Evolutionary conservation across 2,329 filamentous ascomycete species (phyloP).

Genomic region (Arthroderma sp.): DNA sequence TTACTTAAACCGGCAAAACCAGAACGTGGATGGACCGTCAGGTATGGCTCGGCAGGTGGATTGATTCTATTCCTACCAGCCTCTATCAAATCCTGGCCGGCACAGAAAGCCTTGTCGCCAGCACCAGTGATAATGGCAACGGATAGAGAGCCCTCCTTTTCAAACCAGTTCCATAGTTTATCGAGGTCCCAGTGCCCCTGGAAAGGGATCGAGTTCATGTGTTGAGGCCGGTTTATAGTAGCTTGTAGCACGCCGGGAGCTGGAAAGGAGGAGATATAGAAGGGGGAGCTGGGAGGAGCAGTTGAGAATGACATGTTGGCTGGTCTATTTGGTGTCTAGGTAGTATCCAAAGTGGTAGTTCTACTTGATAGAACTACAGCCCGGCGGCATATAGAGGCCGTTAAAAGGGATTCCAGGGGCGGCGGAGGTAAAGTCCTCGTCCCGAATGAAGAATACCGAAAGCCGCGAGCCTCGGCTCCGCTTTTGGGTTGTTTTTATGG

Average conservation of each 20-base stretch:
- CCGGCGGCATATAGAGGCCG: no score
- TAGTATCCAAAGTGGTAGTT: no score
- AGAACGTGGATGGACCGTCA: conserved; percentile 27
- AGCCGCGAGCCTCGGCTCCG: no score
- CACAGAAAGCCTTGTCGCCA: conserved; percentile 33
- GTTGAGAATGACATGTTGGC: conserved; percentile 7
- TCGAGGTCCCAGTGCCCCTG: conserved; percentile 28
- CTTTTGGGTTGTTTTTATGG: no score
- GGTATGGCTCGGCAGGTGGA: conserved; percentile 13
- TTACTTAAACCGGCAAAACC: conserved; percentile 46
- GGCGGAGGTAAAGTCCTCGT: no score
- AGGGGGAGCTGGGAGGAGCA: conserved; percentile 7
- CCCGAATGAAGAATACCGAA: no score
- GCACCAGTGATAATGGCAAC: conserved; percentile 30
- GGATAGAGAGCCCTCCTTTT: conserved; percentile 27
- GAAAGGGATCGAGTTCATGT: conserved; percentile 29
- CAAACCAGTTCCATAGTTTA: conserved; percentile 29
- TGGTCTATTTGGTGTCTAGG: not conserved
- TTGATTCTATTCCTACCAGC: conserved; percentile 18
- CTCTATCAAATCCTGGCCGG: conserved; percentile 34
- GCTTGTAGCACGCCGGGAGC: conserved; percentile 29
- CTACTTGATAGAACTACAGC: no score
- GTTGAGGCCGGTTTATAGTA: conserved; percentile 28
- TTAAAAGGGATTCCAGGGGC: no score
- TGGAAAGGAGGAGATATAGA: conserved; percentile 27